Conservation (phyloP, 352 stramenopile genomes). For the Phytophthora sojae region DNA sequence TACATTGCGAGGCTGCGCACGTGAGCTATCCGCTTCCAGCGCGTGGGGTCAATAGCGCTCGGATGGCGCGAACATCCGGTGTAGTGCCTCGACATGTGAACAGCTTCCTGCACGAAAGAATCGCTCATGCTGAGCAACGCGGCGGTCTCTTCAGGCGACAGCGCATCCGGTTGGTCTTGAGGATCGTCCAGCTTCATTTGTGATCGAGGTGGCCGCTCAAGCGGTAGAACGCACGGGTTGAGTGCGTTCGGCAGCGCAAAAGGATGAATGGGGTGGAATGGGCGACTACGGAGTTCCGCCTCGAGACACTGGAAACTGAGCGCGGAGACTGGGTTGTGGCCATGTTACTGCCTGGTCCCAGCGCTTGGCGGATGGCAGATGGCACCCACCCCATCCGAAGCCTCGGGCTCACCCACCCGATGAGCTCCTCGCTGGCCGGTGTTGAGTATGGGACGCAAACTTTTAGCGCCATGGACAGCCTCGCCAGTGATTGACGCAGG, state of each 20-base stretch:
- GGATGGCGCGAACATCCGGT: constrained; percentile 25
- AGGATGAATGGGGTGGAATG: constrained; percentile 19
- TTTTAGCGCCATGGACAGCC: constrained; percentile 25
- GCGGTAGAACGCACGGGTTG: not conserved
- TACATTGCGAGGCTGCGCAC: constrained; percentile 37
- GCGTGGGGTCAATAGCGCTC: constrained; percentile 22
- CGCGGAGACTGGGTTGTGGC: constrained; percentile 12
- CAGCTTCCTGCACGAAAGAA: constrained; percentile 40
- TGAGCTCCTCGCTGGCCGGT: constrained; percentile 9
- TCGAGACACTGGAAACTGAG: constrained; percentile 16
- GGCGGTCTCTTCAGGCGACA: constrained; percentile 35
- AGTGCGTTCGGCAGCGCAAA: constrained; percentile 16
- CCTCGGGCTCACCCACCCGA: constrained; percentile 16
- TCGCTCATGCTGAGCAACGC: constrained; percentile 42
- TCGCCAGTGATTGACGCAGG: constrained; percentile 20
- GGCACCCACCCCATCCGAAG: not conserved
- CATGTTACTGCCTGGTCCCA: constrained; percentile 27
- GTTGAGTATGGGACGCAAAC: constrained; percentile 2
- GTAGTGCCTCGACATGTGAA: constrained; percentile 49
- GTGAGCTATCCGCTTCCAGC: constrained; percentile 41
- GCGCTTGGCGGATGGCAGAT: constrained; percentile 26
- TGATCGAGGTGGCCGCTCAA: not conserved
- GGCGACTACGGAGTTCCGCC: constrained; percentile 1
- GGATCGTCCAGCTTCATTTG: constrained; percentile 28
- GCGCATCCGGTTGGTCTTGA: constrained; percentile 1